Conservation (phyloP, 768 basidiomycete genomes). For the Exidia glandulosa region DNA sequence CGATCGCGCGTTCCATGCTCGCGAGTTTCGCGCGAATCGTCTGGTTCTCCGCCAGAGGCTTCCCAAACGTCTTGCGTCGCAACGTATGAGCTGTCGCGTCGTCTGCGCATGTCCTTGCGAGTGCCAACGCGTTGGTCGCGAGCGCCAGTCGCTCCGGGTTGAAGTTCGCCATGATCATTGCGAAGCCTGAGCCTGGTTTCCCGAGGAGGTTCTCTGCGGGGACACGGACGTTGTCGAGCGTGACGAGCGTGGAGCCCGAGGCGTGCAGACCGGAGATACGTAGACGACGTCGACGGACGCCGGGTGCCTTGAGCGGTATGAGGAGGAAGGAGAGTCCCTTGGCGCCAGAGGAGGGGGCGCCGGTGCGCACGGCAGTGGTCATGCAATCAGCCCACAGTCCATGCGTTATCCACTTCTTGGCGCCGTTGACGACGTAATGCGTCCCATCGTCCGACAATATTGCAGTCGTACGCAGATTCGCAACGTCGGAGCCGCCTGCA, state of each 20-base stretch:
- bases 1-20: conserved; percentile 5
- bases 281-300: conserved; percentile 7
- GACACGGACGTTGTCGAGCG: conserved; percentile 16
- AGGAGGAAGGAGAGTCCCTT: conserved; percentile 14
- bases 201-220: conserved; percentile 19
- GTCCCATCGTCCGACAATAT: background rate
- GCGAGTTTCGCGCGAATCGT: conserved; percentile 10
- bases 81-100: conserved; percentile 8
- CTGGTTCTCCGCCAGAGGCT: conserved; percentile 7
- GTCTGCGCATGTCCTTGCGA: conserved; percentile 2
- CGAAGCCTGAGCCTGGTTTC: conserved; percentile 14
- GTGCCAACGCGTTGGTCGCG: conserved; percentile 1
- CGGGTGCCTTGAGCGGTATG: conserved; percentile 10
- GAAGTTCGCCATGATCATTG: conserved; percentile 17
- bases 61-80: conserved; percentile 9
- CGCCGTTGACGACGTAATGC: conserved; percentile 8
- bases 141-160: conserved; percentile 9
- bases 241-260: conserved; percentile 12
- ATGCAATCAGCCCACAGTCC: conserved; percentile 17
- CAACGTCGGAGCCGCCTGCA: conserved; percentile 11
- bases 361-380: conserved; percentile 20
- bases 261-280: conserved; percentile 10
- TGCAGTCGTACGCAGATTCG: conserved; percentile 7
- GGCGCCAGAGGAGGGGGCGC: conserved; percentile 9
- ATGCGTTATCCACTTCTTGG: conserved; percentile 12